Percentiles rank a stretch among this genome's conserved stretches.
Conservation (phyloP, 441 rosid genomes). For the Brassica hybrid region DNA sequence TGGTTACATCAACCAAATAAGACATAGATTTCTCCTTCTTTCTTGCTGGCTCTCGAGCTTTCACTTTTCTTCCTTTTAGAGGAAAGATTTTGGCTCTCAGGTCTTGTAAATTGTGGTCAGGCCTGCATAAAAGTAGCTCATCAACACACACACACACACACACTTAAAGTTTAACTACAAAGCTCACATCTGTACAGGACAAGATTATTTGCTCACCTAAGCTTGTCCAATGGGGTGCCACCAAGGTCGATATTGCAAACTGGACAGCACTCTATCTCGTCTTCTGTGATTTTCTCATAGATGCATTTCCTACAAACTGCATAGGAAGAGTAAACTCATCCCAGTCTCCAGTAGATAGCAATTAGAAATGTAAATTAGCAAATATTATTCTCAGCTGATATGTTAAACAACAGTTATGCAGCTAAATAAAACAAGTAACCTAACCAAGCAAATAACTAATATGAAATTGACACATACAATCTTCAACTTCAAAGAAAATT, state of each 20-base stretch:
- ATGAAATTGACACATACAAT: background rate
- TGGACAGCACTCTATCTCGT: constrained; percentile 70
- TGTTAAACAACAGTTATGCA: too few relatives aligned
- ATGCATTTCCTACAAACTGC: constrained; percentile 89
- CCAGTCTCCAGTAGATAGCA: too few relatives aligned
- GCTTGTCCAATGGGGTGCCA: constrained; percentile 63
- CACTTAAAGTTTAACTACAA: too few relatives aligned
- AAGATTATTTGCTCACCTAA: constrained; percentile 47
- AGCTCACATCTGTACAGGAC: background rate
- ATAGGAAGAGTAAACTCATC: background rate
- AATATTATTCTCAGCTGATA: too few relatives aligned
- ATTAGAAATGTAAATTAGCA: too few relatives aligned
- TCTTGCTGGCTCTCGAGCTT: constrained; percentile 43
- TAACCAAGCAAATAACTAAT: background rate
- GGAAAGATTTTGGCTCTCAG: constrained; percentile 64
- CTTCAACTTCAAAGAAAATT: background rate
- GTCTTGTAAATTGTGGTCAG: constrained; percentile 65
- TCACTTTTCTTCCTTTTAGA: constrained; percentile 18
- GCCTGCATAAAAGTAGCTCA: constrained; percentile 43
- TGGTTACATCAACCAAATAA: constrained; percentile 52
- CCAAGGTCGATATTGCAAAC: constrained; percentile 66
- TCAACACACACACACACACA: too few relatives aligned
- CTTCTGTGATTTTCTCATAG: constrained; percentile 62
- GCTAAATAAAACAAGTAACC: background rate
- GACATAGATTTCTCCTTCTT: constrained; percentile 72